phyloP scores from a whole-genome alignment of 1,284 basidiomycete species.

The Pseudozyma thailandica region DNA sequence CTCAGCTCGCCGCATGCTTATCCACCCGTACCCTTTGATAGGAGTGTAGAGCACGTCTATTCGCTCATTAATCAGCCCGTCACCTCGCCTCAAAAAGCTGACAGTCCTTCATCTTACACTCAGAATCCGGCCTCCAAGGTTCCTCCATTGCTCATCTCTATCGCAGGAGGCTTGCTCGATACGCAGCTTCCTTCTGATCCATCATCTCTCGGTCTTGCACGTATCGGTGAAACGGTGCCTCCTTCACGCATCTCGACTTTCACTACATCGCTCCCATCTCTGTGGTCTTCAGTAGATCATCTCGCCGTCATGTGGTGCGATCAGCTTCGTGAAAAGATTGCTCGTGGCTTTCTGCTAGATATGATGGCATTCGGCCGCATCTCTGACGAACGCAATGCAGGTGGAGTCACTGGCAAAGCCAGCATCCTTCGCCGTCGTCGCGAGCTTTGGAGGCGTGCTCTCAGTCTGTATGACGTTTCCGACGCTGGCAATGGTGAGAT shows the following conservation, averaged over 20 bases:
- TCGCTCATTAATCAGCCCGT: constrained; percentile 61
- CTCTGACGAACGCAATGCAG: constrained; percentile 23
- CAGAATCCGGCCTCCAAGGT: neutral
- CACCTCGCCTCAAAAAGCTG: neutral
- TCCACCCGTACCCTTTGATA: constrained; percentile 87
- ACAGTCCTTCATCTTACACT: neutral
- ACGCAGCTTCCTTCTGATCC: constrained; percentile 92
- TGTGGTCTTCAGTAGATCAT: constrained; percentile 95
- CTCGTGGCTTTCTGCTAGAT: constrained; percentile 68
- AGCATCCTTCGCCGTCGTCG: constrained; percentile 41
- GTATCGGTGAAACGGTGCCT: constrained; percentile 20
- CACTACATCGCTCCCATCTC: constrained; percentile 84
- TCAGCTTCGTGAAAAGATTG: constrained; percentile 89
- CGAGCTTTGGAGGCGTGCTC: constrained; percentile 51
- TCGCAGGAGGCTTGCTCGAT: constrained; percentile 93
- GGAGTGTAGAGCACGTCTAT: constrained; percentile 82
- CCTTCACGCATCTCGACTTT: constrained; percentile 72
- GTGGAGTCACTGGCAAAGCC: constrained; percentile 14
- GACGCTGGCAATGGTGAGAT: constrained; percentile 39
- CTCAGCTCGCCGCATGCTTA: constrained; percentile 92
- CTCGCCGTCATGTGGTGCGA: constrained; percentile 99
- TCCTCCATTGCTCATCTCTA: constrained; percentile 76
- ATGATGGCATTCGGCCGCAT: constrained; percentile 45
- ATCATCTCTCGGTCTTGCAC: constrained; percentile 75
- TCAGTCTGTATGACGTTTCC: constrained; percentile 38